Evolutionary conservation across 208 protist species (phyloP), one percentile per base, ranked within the genome.

Genomic region (Trypanosoma rangeli): DNA sequence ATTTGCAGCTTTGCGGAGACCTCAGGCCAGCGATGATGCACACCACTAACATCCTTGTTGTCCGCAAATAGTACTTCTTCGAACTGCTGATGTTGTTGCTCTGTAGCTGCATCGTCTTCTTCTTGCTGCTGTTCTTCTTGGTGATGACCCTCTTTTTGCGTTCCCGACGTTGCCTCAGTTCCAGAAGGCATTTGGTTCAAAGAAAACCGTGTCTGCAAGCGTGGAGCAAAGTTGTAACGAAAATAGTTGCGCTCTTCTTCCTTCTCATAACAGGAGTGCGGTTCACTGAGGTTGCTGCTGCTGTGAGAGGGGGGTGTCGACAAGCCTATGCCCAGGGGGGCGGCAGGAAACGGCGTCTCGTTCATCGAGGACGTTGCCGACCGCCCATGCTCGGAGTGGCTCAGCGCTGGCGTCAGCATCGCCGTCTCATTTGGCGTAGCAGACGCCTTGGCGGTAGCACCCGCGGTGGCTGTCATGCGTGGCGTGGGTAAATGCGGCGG

Each of bases 241-340:
- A 55, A 66, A 28, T 66, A 66, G 15, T 66, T 46, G 15, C 61
- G 24, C 28, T 66, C 61, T 46, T 66, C 61, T 20, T 37, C 24
- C 61, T 66, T 66, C 46, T 66, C 61, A 42, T 55, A 22, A 26
- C 57, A 63, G 3, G 61, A 26, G 46, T 35, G 44, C 22, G 46
- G 46, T 16, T 59, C 15, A 13, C 15, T 31, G 53, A 12, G 53
- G 15, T 13, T 7, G 1, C n/a, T 2, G 5, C 1, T 16, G 55
- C 7, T 37, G 29, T 4, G 55, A 2, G 0, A 3, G 13, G 20
- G 46, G 46, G 20, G 46, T 7, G 46, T 42, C 37, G 37, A 42
- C 10, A 10, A 13, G 20, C 22, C 1, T 56, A 12, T 2, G 52
- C 52, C n/a, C 24, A 56, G 52, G 22, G 22, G n/a, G 22, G 10